Evolutionary conservation across 1,139 yeast genomes (phyloP), one percentile per base, ranked within the genome.

Genomic region (Debaryomyces nepalensis): DNA sequence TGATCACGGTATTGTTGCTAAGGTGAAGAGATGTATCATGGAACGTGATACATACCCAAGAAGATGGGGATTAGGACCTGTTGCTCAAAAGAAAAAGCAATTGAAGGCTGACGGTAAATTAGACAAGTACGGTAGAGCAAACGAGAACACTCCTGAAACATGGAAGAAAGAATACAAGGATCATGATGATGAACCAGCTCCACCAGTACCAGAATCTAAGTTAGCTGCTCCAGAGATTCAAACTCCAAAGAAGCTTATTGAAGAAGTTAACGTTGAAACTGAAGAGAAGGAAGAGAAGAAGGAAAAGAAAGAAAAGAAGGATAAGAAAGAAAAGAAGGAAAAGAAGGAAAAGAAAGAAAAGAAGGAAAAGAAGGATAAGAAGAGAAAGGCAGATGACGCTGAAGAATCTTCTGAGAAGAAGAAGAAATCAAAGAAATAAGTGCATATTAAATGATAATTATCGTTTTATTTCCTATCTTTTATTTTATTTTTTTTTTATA

Each of bases 11-110:
- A 91, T 91, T 52, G 99, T 93, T 60, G 97, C 99, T 54, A 90
- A 89, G 76, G 96, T 93, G 63, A 93, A 93, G 81, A 88, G 99
- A 77, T 91, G 98, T 77, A 93, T 93, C 59, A 93, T 93, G 99
- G 99, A 93, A 76, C 86, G 99, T 76, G 99, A 93, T 68, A 82
- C 96, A 43, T 93, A 93, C 70, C 99, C 99, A 73, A 87, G 99
- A 81, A 86, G 98, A 81, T 93, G 99, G 99, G 99, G 99, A 51
- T 76, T 93, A 59, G 99, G 99, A 58, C 99, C 99, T 59, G 89
- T 91, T 64, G 99, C 99, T 50, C 91, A 88, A 72, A 90, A 89
- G 85, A 93, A 93, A 87, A 93, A 93, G 80, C 96, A 91, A 75
- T 76, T 93, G 79, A 93, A 91, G 81, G 87, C 96, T 44, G 97